phyloP scores from a whole-genome alignment of 108 stramenopile genomes.

The Epipyxis sp. region DNA sequence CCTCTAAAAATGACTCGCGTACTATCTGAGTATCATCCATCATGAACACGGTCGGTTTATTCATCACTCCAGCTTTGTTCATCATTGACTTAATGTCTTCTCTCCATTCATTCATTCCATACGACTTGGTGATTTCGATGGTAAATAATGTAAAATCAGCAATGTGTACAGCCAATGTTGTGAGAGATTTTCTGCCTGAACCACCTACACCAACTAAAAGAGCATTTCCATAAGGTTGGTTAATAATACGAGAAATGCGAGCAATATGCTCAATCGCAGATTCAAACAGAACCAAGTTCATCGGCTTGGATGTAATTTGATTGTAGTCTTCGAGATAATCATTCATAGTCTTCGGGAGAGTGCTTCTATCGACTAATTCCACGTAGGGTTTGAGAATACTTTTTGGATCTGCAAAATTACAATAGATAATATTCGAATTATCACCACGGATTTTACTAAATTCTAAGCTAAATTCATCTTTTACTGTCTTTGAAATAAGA shows the following conservation, averaged over 20 bases:
- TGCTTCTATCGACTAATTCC: slow-evolving; percentile 48
- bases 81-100: slow-evolving; percentile 61
- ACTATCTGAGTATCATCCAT: slow-evolving; percentile 66
- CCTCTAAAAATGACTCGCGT: slow-evolving; percentile 62
- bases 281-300: slow-evolving; percentile 62
- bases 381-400: slow-evolving; percentile 47
- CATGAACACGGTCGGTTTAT: slow-evolving; percentile 60
- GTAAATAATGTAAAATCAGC: slow-evolving; percentile 60
- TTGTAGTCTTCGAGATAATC: slow-evolving; percentile 65
- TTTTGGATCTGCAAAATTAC: slow-evolving; percentile 57
- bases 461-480: slow-evolving; percentile 47
- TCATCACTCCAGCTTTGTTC: slow-evolving; percentile 53
- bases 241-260: slow-evolving; percentile 56
- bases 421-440: slow-evolving; percentile 44
- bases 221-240: slow-evolving; percentile 63
- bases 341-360: slow-evolving; percentile 53
- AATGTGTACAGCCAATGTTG: slow-evolving; percentile 53
- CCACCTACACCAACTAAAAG: slow-evolving; percentile 66
- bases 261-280: slow-evolving; percentile 65
- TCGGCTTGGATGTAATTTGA: slow-evolving; percentile 51
- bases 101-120: slow-evolving; percentile 59
- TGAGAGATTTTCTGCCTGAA: slow-evolving; percentile 60
- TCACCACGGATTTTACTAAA: slow-evolving; percentile 38
- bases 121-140: slow-evolving; percentile 61
- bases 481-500: slow-evolving; percentile 46